Evolutionary conservation across 176 grass and related monocot genomes (phyloP), one percentile per base, ranked within the genome.

Genomic region (Triticum turgidum): DNA sequence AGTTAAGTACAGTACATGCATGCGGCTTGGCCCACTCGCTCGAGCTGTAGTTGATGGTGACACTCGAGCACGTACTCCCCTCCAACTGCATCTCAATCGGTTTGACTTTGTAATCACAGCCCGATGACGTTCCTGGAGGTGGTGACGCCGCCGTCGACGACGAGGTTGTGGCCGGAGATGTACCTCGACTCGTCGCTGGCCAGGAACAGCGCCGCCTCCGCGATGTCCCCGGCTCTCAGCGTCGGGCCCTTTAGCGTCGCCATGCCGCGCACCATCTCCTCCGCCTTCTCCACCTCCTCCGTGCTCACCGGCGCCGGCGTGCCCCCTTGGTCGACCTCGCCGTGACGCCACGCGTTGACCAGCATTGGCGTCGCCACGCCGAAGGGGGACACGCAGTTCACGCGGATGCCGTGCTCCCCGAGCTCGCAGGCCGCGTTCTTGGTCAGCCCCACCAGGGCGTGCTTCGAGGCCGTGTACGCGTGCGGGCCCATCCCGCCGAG

Each of bases 91-190:
- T 12, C 75, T n/a, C n/a, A 79, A 24, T 58, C 27, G 49, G 17
- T 10, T 10, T 24, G 7, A 21, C 17, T 47, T 61, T 4, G 5
- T 35, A 4, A 1, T 42, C 69, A 89, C 13, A 90, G n/a, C 0
- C 83, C 83, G 64, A 90, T 82, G 64, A 90, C 24, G 79, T 90
- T 90, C 34, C 63, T 69, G 20, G 88, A 35, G 62, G 83, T 82
- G 79, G 89, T 90, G 66, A 84, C 65, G 12, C 90, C 90, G 65
- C 90, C 90, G 87, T 91, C 90, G 11, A 91, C 77, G 65, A 89
- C 86, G 54, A 91, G 86, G 86, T 91, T 91, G 83, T 91, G 90
- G 0, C 90, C 90, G 33, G 80, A 83, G 4, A 90, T 59, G 76
- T 90, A 90, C 9, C 80, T 73, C 2, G 89, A 86, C 84, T 91